Evolutionary conservation across 768 basidiomycete genomes (phyloP), one percentile per base, ranked within the genome.

Genomic region (Leccinum arenicola): DNA sequence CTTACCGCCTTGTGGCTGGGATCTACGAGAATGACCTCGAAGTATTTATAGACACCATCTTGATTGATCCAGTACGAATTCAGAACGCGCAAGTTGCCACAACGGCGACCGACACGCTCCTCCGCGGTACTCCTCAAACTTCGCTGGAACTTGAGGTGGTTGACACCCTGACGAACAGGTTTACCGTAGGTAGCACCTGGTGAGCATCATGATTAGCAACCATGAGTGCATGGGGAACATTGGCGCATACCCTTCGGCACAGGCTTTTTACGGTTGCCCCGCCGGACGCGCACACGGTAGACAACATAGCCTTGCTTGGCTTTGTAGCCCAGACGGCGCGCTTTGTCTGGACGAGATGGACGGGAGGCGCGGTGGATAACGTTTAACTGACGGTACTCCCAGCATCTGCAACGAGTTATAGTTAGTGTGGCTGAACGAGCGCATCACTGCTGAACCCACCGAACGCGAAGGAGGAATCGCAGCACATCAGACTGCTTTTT

Each of bases 51-150:
- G 31, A 97, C 92, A 77, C 95, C 94, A 73, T 98, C 95, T 79
- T 96, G 94, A 79, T 98, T 98, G 72, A 99, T 80, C 97, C 97
- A 99, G 84, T 98, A 98, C 50, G 96, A 98, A 80, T 96, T 97
- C 70, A 97, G 74, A 64, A 99, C 97, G 57, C 97, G 87, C 71
- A 99, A 77, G 76, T 98, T 98, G 55, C 94, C 95, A 73, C 97
- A 99, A 66, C 95, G 85, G 72, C 85, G 87, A 62, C 96, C 97
- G 65, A 98, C 96, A 73, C 97, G 91, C 82, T 98, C 97, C 81
- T 99, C 97, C 52, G 97, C 97, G 58, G 89, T 90, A 69, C 90
- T 89, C 76, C 91, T 87, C 71, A 98, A 81, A 62, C 94, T 85
- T 62, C 96, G 88, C 80, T 98, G 96, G 83, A 84, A 93, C 78